Conservation (phyloP, 2,329 filamentous ascomycete genomes). For the Calonectria honghensis region DNA sequence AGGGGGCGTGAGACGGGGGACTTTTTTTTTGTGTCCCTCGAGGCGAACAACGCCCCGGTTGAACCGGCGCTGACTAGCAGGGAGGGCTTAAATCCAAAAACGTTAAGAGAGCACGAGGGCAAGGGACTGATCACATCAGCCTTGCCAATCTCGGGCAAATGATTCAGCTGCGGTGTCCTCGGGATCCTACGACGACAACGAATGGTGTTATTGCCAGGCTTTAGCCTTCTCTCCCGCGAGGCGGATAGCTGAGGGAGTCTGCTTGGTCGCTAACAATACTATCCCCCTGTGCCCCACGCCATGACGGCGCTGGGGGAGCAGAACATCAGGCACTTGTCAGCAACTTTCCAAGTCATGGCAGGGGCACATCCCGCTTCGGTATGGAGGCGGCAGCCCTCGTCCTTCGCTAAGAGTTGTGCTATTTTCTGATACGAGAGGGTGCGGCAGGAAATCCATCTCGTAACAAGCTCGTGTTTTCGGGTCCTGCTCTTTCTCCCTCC, state of each 20-base stretch:
- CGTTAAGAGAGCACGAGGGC: conserved; percentile 34
- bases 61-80: conserved; percentile 13
- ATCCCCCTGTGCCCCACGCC: conserved; percentile 12
- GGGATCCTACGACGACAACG: not conserved
- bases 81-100: conserved; percentile 29
- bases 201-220: not conserved
- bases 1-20: conserved; percentile 1
- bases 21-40: not conserved
- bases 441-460: not conserved
- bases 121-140: conserved; percentile 15
- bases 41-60: conserved; percentile 21
- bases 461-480: not conserved
- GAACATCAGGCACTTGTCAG: conserved; percentile 28
- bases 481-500: not conserved
- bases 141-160: conserved; percentile 4
- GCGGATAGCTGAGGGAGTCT: not conserved
- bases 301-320: not conserved
- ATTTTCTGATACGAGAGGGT: conserved; percentile 6
- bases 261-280: not conserved
- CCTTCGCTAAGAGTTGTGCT: not conserved
- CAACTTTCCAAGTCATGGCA: not conserved
- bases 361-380: not conserved
- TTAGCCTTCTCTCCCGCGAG: not conserved
- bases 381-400: not conserved
- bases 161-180: not conserved